A percentile compares a stretch with the other conserved stretches of the same genome.
These are phyloP conservation scores for Blastobotrys malaysiensis DNA, from an alignment of 1,139 yeast species.

Conservation along the genomic window DNA sequence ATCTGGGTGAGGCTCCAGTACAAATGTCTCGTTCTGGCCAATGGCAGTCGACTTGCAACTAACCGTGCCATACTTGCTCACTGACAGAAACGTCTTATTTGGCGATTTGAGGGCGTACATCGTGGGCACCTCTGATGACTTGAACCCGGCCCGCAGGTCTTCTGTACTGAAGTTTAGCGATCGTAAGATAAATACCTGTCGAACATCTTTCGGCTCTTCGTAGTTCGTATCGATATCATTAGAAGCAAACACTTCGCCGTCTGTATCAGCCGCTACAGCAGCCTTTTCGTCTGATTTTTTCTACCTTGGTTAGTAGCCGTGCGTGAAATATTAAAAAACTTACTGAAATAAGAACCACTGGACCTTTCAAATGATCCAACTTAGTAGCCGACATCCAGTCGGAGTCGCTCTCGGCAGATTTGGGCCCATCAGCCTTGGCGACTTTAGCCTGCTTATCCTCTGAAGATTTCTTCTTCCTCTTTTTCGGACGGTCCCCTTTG, in stretches of 20 bases:
- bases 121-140: conserved; percentile 5
- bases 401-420: conserved; percentile 15
- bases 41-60: conserved; percentile 36
- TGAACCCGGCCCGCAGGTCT: neutral
- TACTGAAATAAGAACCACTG: conserved; percentile 27
- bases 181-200: conserved; percentile 38
- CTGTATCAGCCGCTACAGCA: conserved; percentile 22
- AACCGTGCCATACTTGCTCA: conserved; percentile 23
- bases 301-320: neutral
- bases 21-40: conserved; percentile 36
- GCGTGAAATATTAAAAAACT: neutral
- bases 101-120: conserved; percentile 34
- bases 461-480: conserved; percentile 21
- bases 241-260: conserved; percentile 21
- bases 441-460: conserved; percentile 1
- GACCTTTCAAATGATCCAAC: conserved; percentile 36
- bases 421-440: conserved; percentile 9
- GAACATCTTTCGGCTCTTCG: conserved; percentile 34
- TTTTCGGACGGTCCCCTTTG: conserved; percentile 39
- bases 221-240: conserved; percentile 22
- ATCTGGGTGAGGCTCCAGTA: conserved; percentile 20
- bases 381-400: conserved; percentile 38
- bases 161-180: conserved; percentile 23
- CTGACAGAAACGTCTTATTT: conserved; percentile 33
- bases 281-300: conserved; percentile 12